These are phyloP conservation scores for Skeletonema menzelii DNA, from an alignment of 108 stramenopile species.

Conservation along the genomic window DNA sequence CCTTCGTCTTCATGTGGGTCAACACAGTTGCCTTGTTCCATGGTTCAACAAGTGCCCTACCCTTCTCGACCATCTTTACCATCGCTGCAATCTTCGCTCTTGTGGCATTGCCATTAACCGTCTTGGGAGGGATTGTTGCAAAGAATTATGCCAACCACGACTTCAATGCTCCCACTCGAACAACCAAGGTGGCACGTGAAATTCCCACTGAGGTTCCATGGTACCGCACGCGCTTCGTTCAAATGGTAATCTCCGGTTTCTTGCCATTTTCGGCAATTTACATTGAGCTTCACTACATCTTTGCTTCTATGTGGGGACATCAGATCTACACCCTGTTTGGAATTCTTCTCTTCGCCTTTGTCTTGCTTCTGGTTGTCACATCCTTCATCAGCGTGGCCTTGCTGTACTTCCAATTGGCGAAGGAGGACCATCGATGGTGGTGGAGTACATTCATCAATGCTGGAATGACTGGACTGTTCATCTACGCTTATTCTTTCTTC, in stretches of 20 bases:
- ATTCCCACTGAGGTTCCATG: conserved; percentile 86
- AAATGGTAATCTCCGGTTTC: conserved; percentile 94
- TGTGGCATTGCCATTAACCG: conserved; percentile 89
- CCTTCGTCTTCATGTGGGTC: conserved; percentile 85
- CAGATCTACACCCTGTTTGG: conserved; percentile 99
- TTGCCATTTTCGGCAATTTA: conserved; percentile 98
- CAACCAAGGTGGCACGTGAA: conserved; percentile 96
- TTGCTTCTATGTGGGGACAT: conserved; percentile 98
- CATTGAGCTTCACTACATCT: conserved; percentile 98
- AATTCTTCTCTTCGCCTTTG: conserved; percentile 94
- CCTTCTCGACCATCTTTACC: conserved; percentile 91
- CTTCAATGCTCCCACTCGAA: conserved; percentile 95
- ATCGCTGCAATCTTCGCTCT: conserved; percentile 79
- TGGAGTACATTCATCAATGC: conserved; percentile 96
- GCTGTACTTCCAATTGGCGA: conserved; percentile 96
- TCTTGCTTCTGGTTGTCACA: conserved; percentile 90
- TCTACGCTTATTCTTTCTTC: conserved; percentile 95
- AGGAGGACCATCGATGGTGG: conserved; percentile 99
- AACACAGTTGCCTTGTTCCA: conserved; percentile 92
- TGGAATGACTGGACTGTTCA: conserved; percentile 95
- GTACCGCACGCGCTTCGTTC: conserved; percentile 73
- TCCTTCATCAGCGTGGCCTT: conserved; percentile 94
- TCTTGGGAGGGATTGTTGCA: conserved; percentile 91
- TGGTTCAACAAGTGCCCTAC: conserved; percentile 94
- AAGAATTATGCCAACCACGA: conserved; percentile 86